A percentile compares a stretch with the other conserved stretches of the same genome.
Conservation (phyloP, 148 eudicot genomes). For the Amaranthus cruentus region DNA sequence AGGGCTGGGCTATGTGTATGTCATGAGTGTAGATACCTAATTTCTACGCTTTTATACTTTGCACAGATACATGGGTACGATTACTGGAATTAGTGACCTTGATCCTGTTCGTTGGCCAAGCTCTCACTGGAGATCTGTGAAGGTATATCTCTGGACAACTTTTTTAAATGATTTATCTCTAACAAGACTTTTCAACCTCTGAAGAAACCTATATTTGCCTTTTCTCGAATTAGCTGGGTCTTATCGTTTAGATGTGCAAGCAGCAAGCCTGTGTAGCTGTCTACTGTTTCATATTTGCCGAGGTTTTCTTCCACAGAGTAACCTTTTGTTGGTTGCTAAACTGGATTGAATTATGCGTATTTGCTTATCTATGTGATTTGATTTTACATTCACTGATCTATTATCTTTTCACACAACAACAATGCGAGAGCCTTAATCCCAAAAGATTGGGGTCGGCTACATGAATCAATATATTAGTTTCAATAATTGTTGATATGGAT, state of each 20-base stretch:
- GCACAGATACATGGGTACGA: constrained; percentile 95
- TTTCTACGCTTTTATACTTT: constrained; percentile 12
- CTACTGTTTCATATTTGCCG: background rate
- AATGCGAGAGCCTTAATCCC: too few relatives aligned
- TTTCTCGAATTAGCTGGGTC: background rate
- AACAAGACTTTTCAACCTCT: background rate
- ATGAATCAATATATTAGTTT: too few relatives aligned
- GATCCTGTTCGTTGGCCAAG: constrained; percentile 95
- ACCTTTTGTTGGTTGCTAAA: background rate
- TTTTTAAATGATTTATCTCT: background rate
- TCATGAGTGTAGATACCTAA: background rate
- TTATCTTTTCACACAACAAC: too few relatives aligned
- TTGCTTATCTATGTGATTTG: too few relatives aligned
- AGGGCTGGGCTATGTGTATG: too few relatives aligned
- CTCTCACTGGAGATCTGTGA: constrained; percentile 98
- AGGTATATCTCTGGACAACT: constrained; percentile 40
- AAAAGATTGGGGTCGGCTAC: too few relatives aligned
- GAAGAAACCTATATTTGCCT: background rate
- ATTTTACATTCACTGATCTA: too few relatives aligned
- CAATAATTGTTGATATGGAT: too few relatives aligned
- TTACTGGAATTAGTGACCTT: constrained; percentile 85
- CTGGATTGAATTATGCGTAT: background rate
- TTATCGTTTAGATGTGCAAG: background rate
- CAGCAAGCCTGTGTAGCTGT: background rate
- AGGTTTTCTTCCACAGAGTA: too few relatives aligned